Conservation (phyloP, 352 stramenopile species). For the Phytophthora capsici region DNA sequence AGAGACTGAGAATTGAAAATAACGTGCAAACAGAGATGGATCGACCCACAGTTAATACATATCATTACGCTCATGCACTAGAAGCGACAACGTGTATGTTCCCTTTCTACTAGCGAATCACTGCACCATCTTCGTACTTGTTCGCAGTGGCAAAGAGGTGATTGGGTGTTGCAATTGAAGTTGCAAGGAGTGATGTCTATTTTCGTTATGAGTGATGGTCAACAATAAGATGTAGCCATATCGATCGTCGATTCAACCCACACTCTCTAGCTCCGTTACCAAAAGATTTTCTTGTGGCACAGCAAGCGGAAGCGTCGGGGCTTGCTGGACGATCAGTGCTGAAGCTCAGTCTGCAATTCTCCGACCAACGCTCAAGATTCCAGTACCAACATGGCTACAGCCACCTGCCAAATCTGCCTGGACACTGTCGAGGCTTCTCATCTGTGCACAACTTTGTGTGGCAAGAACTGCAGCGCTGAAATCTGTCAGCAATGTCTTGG, state of each 20-base stretch:
- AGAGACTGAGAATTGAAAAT: no score
- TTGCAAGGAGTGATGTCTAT: not conserved
- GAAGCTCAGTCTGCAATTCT: slow-evolving; percentile 4
- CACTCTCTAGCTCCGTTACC: no score
- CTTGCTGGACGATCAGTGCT: not conserved
- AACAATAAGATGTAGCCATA: not conserved
- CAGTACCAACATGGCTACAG: slow-evolving; percentile 2
- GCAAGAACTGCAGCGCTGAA: slow-evolving; percentile 20
- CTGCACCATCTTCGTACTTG: no score
- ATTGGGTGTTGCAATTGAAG: not conserved
- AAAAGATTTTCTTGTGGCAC: no score
- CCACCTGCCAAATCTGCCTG: slow-evolving; percentile 49
- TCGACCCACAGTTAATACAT: no score
- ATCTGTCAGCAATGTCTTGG: slow-evolving; percentile 34
- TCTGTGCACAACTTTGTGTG: slow-evolving; percentile 19
- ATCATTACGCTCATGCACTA: no score
- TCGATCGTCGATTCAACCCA: not conserved
- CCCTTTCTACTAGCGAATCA: no score
- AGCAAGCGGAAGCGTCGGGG: no score
- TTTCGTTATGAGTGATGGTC: not conserved
- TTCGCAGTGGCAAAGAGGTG: no score
- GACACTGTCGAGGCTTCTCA: slow-evolving; percentile 16
- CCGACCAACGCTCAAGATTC: not conserved
- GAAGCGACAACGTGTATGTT: no score
- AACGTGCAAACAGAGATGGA: no score